Conservation (phyloP, 495 filamentous ascomycete species). For the Tuber indicum region DNA sequence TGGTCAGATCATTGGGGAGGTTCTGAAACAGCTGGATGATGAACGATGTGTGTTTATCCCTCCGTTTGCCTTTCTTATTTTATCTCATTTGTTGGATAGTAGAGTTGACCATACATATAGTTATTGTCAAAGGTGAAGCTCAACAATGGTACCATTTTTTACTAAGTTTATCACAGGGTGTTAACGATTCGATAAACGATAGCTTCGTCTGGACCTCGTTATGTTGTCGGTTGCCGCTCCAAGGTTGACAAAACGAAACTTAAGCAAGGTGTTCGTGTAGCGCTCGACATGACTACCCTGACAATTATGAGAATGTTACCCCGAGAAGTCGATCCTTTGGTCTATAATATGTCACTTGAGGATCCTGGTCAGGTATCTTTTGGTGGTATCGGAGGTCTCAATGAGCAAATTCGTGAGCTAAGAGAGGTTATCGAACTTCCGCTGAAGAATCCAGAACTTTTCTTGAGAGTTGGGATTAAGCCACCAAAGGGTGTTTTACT, state of each 20-base stretch:
- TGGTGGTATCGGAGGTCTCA: slow-evolving; percentile 95
- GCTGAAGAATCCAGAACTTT: slow-evolving; percentile 97
- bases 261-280: slow-evolving; percentile 96
- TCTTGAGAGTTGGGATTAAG: slow-evolving; percentile 95
- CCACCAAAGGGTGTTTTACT: slow-evolving; percentile 95
- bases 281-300: slow-evolving; percentile 98
- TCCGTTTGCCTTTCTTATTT: slow-evolving; percentile 3
- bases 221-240: slow-evolving; percentile 96
- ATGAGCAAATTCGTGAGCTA: slow-evolving; percentile 97
- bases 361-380: slow-evolving; percentile 98
- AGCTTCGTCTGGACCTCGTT: slow-evolving; percentile 93
- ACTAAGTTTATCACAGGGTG: slow-evolving; percentile 42
- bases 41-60: slow-evolving; percentile 73
- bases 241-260: slow-evolving; percentile 96
- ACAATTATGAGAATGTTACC: slow-evolving; percentile 99
- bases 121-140: slow-evolving; percentile 40
- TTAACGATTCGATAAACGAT: slow-evolving; percentile 55
- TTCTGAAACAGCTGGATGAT: slow-evolving; percentile 96
- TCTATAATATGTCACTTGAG: slow-evolving; percentile 99
- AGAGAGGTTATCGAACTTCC: slow-evolving; percentile 97
- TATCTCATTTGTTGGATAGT: background rate
- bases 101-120: slow-evolving; percentile 28
- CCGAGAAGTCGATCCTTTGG: slow-evolving; percentile 93
- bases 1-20: slow-evolving; percentile 98
- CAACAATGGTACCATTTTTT: slow-evolving; percentile 7